Evolutionary conservation across 768 basidiomycete species (phyloP), one percentile per base, ranked within the genome.

Genomic region (Neoboletus subvelutipes): DNA sequence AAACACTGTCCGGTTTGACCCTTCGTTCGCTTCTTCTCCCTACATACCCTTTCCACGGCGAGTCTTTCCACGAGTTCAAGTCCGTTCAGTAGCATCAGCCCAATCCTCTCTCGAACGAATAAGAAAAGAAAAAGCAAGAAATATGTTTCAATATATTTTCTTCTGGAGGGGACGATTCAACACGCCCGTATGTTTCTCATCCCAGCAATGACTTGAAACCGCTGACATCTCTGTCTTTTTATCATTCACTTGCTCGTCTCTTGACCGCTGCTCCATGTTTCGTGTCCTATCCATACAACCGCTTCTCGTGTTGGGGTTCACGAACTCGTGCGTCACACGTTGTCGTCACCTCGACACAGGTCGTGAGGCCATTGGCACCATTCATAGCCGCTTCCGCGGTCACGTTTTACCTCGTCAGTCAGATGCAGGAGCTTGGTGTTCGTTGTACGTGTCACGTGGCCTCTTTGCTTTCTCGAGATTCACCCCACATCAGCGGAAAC

Each of bases 311-410:
- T n/a, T 5, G 13, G n/a, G 39, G 6, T 29, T 26, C n/a, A 24
- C 13, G 2, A 29, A 41, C n/a, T 22, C 18, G 18, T 22, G 40
- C 4, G 9, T 43, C 13, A 17, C 18, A 29, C n/a, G 7, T 22
- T 17, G 8, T 31, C 8, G 26, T 48, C 11, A 4, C 13, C n/a
- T 33, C 9, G 43, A 53, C 65, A 26, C 18, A 93, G 90, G 74
- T 93, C 64, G 60, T 79, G 57, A 84, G 79, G 77, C 88, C 91
- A 36, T 68, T 92, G 75, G 92, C 89, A 82, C 90, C 90, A 10
- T 93, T 92, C 81, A 77, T 90, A 64, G 78, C 80, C 37, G 86
- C 90, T 33, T 81, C 82, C 8, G 66, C 71, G 17, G 67, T 92
- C 57, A 88, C 87, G 17, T 80, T 83, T 65, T 92, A 83, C 75